Evolutionary conservation across 73 alveolate species (phyloP), one percentile per base, ranked within the genome.

Genomic region (Paramecium sexaurelia): DNA sequence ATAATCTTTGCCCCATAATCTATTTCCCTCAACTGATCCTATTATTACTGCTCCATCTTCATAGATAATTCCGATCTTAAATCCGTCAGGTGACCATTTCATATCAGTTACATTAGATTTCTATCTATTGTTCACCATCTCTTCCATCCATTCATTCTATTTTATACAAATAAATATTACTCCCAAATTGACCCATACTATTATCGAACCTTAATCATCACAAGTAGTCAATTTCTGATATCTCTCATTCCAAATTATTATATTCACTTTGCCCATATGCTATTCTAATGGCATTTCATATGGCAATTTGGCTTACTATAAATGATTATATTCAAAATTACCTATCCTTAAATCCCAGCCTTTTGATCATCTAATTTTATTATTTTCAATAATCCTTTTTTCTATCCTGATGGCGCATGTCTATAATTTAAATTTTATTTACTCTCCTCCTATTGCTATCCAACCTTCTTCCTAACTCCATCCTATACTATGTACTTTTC

Each of bases 31-130:
- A n/a, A 99, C 99, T 7, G 99, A 95, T 66, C 99, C 99, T 1
- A 99, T 99, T 47, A 99, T 99, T 20, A 99, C 99, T 33, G 99
- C 99, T 15, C 99, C 99, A 91, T 99, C 99, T 91, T 98, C 99
- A 91, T 98, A 98, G 47, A 96, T 97, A 85, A 98, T 98, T 85
- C 99, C 98, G 20, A 97, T 95, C 61, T 96, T 94, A 71, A 95
- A 97, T 9, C 99, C 99, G 91, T 96, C 98, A 37, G 98, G 92
- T 71, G 98, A 97, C 99, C 99, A 99, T 95, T 98, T 99, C 99
- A 99, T 96, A 94, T 99, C 99, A 11, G 98, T 95, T 73, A 99
- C 99, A 29, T 94, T 97, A 57, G 98, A 92, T 94, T 98, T 98
- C 95, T 99, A 97, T 85, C 99, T 97, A 93, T 99, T 98, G 95